phyloP scores from a whole-genome alignment of 208 protist species.

The Leptomonas pyrrhocoris region DNA sequence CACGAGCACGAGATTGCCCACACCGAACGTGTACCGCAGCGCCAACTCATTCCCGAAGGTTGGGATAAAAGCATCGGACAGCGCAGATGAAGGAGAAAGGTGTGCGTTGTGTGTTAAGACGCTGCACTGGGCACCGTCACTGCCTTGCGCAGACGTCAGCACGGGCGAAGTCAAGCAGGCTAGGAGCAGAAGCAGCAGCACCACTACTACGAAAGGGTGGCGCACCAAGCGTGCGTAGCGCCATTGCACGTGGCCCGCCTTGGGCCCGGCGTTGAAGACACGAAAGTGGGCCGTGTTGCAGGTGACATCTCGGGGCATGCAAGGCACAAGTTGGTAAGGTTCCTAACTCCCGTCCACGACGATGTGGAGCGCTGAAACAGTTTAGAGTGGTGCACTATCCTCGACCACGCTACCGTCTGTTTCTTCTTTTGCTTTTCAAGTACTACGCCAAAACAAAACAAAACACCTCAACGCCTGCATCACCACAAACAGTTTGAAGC shows the following conservation, averaged over 20 bases:
- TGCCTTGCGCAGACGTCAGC: not conserved
- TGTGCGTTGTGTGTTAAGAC: not conserved
- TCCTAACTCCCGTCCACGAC: no score
- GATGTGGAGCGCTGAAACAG: no score
- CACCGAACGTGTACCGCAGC: slow-evolving; percentile 43
- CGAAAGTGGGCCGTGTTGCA: not conserved
- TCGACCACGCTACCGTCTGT: no score
- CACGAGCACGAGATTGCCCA: slow-evolving; percentile 46
- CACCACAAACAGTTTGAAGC: no score
- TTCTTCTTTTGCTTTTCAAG: no score
- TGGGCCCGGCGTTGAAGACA: not conserved
- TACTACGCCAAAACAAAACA: no score
- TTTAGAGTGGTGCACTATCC: no score
- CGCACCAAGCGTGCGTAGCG: not conserved
- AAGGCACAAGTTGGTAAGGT: not conserved
- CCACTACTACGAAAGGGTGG: not conserved
- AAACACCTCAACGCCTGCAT: no score
- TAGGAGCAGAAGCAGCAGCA: not conserved
- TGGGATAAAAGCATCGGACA: not conserved
- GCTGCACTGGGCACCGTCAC: not conserved
- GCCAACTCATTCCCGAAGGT: slow-evolving; percentile 23
- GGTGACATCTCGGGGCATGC: slow-evolving; percentile 4
- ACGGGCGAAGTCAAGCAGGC: not conserved
- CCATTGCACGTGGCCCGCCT: not conserved
- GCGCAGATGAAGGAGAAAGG: not conserved